Evolutionary conservation across 306 rosid species (phyloP).

Genomic region (Cucurbita maxima): DNA sequence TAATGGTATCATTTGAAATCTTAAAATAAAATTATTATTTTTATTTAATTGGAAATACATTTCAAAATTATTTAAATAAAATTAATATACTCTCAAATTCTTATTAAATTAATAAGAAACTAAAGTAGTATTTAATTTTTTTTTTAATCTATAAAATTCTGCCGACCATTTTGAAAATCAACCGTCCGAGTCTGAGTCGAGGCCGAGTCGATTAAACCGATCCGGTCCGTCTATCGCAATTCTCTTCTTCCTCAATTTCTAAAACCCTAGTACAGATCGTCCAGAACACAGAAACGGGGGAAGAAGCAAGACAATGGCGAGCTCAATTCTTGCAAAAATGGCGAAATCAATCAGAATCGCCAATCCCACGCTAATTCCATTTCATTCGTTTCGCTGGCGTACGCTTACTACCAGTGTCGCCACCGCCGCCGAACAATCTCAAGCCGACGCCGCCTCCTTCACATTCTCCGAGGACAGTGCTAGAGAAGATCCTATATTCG

Average conservation of each 20-base stretch:
- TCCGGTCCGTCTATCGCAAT: background rate
- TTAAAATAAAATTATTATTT: too few species aligned
- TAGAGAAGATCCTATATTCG: conserved; percentile 17
- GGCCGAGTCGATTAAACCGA: background rate
- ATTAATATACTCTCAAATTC: too few species aligned
- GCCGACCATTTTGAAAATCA: background rate
- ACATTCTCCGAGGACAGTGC: conserved; percentile 35
- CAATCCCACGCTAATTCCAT: background rate
- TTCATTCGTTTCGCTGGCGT: conserved; percentile 20
- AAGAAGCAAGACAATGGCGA: conserved; percentile 19
- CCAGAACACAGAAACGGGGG: background rate
- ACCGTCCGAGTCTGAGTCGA: background rate
- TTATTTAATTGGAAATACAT: too few species aligned
- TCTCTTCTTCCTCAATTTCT: background rate
- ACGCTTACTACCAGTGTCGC: conserved; percentile 18
- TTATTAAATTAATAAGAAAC: too few species aligned
- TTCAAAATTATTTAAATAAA: too few species aligned
- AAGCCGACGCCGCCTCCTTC: conserved; percentile 29
- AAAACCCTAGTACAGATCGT: conserved; percentile 1
- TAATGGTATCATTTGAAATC: too few species aligned
- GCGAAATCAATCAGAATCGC: conserved; percentile 10
- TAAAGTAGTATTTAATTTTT: too few species aligned
- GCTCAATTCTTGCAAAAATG: conserved; percentile 18
- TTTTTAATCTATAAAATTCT: background rate
- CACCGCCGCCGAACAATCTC: conserved; percentile 31